Evolutionary conservation across 208 protist genomes (phyloP).

Genomic region (Trypanosoma theileri): DNA sequence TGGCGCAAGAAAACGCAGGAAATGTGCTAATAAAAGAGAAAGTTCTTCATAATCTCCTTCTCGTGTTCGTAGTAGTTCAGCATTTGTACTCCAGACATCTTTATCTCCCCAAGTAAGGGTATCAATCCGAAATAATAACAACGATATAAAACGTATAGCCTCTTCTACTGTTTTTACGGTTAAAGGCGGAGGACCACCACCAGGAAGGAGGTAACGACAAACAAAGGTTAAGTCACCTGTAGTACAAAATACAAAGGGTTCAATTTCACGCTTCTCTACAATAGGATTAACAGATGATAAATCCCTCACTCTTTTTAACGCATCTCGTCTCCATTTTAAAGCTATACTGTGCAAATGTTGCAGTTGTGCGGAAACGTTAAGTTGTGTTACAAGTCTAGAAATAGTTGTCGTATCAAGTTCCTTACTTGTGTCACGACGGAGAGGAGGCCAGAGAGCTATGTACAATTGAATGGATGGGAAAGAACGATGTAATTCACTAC

Average conservation of each 20-base stretch:
- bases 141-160: conserved; percentile 78
- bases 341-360: conserved; percentile 63
- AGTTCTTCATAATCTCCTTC: conserved; percentile 78
- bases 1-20: conserved; percentile 65
- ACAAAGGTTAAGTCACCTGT: conserved; percentile 70
- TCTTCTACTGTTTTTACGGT: conserved; percentile 55
- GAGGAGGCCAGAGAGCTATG: conserved; percentile 75
- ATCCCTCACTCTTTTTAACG: conserved; percentile 36
- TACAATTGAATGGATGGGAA: conserved; percentile 72
- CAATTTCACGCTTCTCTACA: conserved; percentile 50
- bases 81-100: conserved; percentile 80
- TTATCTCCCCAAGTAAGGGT: conserved; percentile 59
- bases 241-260: conserved; percentile 76
- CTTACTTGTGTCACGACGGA: conserved; percentile 46
- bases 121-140: conserved; percentile 65
- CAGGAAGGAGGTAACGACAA: conserved; percentile 68
- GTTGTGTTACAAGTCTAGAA: conserved; percentile 32
- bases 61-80: conserved; percentile 60
- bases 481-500: neutral
- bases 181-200: conserved; percentile 57
- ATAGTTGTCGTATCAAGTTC: conserved; percentile 34
- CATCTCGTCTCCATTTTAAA: conserved; percentile 51
- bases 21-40: conserved; percentile 74
- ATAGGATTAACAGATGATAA: conserved; percentile 62
- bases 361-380: conserved; percentile 61